Percentiles rank a stretch among this genome's conserved stretches.
These are phyloP conservation scores for Leccinum pachyderme DNA, from an alignment of 1,284 basidiomycete species.

Conservation along the genomic window DNA sequence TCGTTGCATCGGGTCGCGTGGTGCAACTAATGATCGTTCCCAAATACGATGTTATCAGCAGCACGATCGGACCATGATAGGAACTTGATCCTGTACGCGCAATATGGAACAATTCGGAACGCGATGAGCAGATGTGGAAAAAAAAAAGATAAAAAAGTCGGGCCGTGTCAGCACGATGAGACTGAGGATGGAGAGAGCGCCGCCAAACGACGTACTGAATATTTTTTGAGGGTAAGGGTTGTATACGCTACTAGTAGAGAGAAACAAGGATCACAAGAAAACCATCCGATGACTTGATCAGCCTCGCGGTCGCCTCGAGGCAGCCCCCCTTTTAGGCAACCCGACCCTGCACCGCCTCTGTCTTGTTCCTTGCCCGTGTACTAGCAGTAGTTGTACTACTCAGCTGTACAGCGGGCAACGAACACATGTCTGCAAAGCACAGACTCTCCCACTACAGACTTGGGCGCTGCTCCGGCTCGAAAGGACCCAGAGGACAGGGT, in stretches of 20 bases:
- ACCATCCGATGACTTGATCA: conserved; percentile 10
- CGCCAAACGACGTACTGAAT: conserved; percentile 11
- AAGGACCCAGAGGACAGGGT: conserved; percentile 7
- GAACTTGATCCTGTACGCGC: conserved; percentile 16
- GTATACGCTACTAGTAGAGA: neutral
- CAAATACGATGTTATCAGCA: conserved; percentile 29
- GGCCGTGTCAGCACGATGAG: conserved; percentile 6
- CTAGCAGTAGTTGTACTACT: too few species aligned
- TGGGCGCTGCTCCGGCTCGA: neutral
- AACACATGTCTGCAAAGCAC: conserved; percentile 1
- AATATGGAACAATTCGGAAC: conserved; percentile 24
- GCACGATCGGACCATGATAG: conserved; percentile 34
- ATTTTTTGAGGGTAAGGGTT: conserved; percentile 1
- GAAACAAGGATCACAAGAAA: conserved; percentile 3
- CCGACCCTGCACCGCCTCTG: conserved; percentile 5
- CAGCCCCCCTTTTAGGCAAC: conserved; percentile 8
- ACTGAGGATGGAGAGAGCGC: neutral
- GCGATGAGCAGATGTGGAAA: conserved; percentile 1
- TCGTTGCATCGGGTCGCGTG: conserved; percentile 31
- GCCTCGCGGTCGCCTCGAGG: conserved; percentile 30
- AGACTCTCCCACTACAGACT: neutral
- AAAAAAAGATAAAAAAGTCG: neutral
- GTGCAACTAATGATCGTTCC: conserved; percentile 16
- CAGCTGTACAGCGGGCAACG: neutral
- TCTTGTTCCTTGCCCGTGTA: neutral